Conservation (phyloP, 176 grass and related monocot species). For the Ananas comosus region DNA sequence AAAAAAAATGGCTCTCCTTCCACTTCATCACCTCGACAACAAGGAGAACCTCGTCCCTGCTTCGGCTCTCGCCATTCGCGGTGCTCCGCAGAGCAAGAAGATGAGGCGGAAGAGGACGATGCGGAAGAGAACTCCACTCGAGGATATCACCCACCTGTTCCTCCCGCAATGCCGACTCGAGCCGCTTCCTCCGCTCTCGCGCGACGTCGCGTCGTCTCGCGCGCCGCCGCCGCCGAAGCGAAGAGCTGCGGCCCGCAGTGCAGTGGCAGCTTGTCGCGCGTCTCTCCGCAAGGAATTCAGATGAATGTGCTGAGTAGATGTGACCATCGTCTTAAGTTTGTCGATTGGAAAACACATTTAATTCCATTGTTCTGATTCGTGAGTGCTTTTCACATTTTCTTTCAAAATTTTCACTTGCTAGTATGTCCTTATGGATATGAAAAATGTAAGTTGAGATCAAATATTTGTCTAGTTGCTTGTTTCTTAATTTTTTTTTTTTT, state of each 20-base stretch:
- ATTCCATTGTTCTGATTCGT: too few species aligned
- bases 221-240: background rate
- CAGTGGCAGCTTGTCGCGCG: background rate
- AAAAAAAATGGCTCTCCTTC: background rate
- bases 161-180: background rate
- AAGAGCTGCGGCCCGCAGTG: background rate
- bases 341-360: too few species aligned
- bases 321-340: too few species aligned
- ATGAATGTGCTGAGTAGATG: background rate
- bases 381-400: too few species aligned
- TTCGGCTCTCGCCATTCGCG: background rate
- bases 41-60: background rate
- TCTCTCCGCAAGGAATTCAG: background rate
- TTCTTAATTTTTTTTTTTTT: too few species aligned
- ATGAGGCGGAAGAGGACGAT: background rate
- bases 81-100: background rate
- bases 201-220: background rate
- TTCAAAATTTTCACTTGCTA: too few species aligned
- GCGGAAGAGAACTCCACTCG: background rate
- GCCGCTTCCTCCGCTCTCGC: too few species aligned
- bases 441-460: too few species aligned
- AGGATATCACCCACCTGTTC: background rate
- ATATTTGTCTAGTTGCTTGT: too few species aligned
- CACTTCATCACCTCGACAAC: background rate
- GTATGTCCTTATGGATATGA: too few species aligned